Evolutionary conservation across 1,139 yeast genomes (phyloP), one percentile per base, ranked within the genome.

Genomic region (Scheffersomyces illinoinensis): DNA sequence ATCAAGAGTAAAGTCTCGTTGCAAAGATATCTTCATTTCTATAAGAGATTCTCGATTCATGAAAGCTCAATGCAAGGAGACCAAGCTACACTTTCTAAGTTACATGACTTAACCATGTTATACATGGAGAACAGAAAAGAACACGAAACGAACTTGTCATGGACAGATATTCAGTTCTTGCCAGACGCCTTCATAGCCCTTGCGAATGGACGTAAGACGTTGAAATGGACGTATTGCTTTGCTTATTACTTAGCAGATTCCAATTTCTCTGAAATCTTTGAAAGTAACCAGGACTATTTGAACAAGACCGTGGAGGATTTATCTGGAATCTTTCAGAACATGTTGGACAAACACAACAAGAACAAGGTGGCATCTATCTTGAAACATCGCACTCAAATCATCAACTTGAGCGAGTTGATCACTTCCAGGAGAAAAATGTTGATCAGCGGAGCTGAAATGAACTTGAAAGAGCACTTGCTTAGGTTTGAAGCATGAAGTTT

Each of bases 171-270:
- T 1, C 96, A 91, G 68, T 93, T 90, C 69, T 79, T 93, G 56
- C 84, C 88, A 8, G 96, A 90, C 61, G 87, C 95, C 54, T 88
- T 90, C 58, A 80, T 82, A 54, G 83, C 85, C 1, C 76, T 93
- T 58, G 79, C 88, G 49, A 84, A 82, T 58, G 91, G 97, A 2
- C 80, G 98, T 59, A 87, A 87, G 54, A 86, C 93, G 2, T 77
- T 95, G 56, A 91, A 92, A 74, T 95, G 98, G 98, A 88, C 98
- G 0, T 93, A 91, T 73, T 93, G 93, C 5, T 85, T 92, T 70
- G 89, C 92, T 2, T 95, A 77, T 68, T 91, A 88, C 70, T 78
- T 92, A 51, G 81, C 81, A 52, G 76, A 76, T 48, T 76, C 81
- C 53, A 78, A 83, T 59, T 78, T 79, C 64, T 81, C 85, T 6